Conservation (phyloP, 192 early-diverging fungal species). For the Hyaloraphidium curvatum region DNA sequence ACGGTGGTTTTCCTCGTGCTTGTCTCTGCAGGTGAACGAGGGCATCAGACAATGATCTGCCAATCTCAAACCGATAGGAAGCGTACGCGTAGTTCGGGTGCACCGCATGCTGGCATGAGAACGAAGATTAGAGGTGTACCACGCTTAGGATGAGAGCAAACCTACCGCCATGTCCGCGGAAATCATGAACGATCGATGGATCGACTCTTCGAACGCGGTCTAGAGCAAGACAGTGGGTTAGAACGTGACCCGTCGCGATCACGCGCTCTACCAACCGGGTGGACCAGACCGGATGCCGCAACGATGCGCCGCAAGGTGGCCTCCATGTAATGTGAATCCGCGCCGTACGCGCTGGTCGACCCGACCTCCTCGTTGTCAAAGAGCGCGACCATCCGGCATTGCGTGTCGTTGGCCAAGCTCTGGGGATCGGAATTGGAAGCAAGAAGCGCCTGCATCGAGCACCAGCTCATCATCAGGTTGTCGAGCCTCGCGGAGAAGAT, state of each 20-base stretch:
- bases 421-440: conserved; percentile 14
- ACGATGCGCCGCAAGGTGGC: conserved; percentile 44
- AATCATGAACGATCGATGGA: conserved; percentile 71
- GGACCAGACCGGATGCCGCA: background rate
- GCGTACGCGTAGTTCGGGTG: conserved; percentile 58
- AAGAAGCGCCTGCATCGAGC: conserved; percentile 38
- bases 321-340: conserved; percentile 72
- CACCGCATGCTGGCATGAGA: conserved; percentile 83
- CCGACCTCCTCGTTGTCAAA: conserved; percentile 99
- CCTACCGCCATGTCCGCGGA: conserved; percentile 27
- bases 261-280: background rate
- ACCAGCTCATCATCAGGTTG: conserved; percentile 94
- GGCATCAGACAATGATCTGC: background rate
- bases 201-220: conserved; percentile 62
- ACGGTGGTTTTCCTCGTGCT: conserved; percentile 84
- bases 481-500: conserved; percentile 86
- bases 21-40: conserved; percentile 27
- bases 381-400: conserved; percentile 68
- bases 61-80: background rate
- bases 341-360: conserved; percentile 78
- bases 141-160: too few species aligned
- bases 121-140: conserved; percentile 7
- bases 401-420: conserved; percentile 35
- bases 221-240: background rate
- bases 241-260: too few species aligned